Evolutionary conservation across 2,329 filamentous ascomycete genomes (phyloP).

Genomic region (Westerdykella aurantiaca): DNA sequence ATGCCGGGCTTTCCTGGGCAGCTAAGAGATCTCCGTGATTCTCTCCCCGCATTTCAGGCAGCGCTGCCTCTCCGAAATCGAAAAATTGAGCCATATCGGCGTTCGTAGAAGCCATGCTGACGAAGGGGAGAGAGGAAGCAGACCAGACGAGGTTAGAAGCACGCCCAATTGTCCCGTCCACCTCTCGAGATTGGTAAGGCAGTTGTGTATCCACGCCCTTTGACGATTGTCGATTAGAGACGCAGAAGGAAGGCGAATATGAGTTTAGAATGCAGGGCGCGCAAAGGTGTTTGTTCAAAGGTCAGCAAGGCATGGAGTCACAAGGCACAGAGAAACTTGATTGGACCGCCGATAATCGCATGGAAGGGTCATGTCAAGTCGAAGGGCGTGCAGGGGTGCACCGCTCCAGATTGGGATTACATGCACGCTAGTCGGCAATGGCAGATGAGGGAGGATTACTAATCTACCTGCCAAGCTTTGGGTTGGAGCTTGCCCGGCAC

Average conservation of each 20-base stretch:
- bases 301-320: background rate
- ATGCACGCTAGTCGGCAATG: too few species aligned
- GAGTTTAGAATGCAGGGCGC: background rate
- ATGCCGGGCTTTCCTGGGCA: background rate
- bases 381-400: background rate
- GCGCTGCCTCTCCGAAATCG: slow-evolving; percentile 37
- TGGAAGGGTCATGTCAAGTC: background rate
- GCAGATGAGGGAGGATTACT: too few species aligned
- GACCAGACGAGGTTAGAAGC: background rate
- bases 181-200: too few species aligned
- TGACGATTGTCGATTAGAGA: background rate
- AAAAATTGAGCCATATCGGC: slow-evolving; percentile 35
- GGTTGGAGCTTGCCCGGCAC: too few species aligned
- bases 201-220: background rate
- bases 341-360: background rate
- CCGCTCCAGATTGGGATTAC: too few species aligned
- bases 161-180: background rate
- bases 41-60: slow-evolving; percentile 17
- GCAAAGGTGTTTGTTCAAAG: background rate
- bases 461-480: too few species aligned
- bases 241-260: background rate
- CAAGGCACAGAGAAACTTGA: background rate
- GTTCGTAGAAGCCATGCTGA: slow-evolving; percentile 2
- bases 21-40: slow-evolving; percentile 14
- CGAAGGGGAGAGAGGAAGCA: background rate